A percentile compares a stretch with the other conserved stretches of the same genome.
Conservation (phyloP, 495 filamentous ascomycete genomes). For the Choiromyces venosus region DNA sequence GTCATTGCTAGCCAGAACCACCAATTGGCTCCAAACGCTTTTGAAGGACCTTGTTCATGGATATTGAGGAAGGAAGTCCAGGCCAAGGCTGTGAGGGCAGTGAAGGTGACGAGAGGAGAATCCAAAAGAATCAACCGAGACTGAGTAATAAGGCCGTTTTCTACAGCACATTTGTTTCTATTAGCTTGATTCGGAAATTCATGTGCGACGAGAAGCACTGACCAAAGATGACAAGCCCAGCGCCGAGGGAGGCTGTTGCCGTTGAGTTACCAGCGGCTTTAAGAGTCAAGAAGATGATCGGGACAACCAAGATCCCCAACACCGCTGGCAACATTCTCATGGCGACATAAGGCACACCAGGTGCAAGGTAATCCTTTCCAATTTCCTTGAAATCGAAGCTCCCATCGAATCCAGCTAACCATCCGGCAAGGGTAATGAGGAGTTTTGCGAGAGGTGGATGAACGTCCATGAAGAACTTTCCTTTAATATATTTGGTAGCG, state of each 20-base stretch:
- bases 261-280: slow-evolving; percentile 88
- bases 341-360: slow-evolving; percentile 91
- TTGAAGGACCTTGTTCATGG: slow-evolving; percentile 81
- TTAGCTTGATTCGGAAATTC: slow-evolving; percentile 18
- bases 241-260: slow-evolving; percentile 71
- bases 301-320: slow-evolving; percentile 76
- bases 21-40: slow-evolving; percentile 83
- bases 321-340: slow-evolving; percentile 93
- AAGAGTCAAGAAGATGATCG: slow-evolving; percentile 87
- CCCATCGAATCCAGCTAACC: slow-evolving; percentile 90
- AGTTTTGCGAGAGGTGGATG: slow-evolving; percentile 97
- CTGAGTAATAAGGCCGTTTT: slow-evolving; percentile 92
- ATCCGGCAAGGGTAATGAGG: slow-evolving; percentile 89
- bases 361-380: slow-evolving; percentile 95
- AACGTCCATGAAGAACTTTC: slow-evolving; percentile 98
- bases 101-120: slow-evolving; percentile 88
- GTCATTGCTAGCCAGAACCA: slow-evolving; percentile 96
- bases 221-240: slow-evolving; percentile 87
- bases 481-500: slow-evolving; percentile 97
- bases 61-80: slow-evolving; percentile 95
- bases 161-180: slow-evolving; percentile 47
- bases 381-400: slow-evolving; percentile 99
- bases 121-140: slow-evolving; percentile 93
- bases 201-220: slow-evolving; percentile 34
- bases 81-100: slow-evolving; percentile 80